Evolutionary conservation across 257 asterid species (phyloP), one percentile per base, ranked within the genome.

Genomic region (Plantago major): DNA sequence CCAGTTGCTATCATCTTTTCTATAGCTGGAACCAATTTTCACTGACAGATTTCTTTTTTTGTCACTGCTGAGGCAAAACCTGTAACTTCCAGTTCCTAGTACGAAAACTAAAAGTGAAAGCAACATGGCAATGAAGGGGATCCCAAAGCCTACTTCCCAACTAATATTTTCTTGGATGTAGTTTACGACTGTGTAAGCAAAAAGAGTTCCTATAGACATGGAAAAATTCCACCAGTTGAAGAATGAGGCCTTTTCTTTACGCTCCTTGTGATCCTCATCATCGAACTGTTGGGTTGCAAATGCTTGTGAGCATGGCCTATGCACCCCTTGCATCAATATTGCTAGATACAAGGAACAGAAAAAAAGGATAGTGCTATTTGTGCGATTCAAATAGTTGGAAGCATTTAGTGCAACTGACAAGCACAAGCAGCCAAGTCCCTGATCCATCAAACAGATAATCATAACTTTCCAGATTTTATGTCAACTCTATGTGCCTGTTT

Each of bases 271-370:
- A 13, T 57, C 28, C 15, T 12, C 30, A 7, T 57, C 47, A 40
- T 68, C 73, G 52, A 60, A 68, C 46, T 68, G 73, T 44, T 68
- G 67, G 6, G 67, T 67, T 52, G 67, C 73, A 60, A 68, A 68
- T 26, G 73, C 73, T 50, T 68, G 73, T 7, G 15, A 12, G 42
- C 50, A 58, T 15, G 63, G 63, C 9, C 38, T 42, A 43, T 42
- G 51, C 11, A 67, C 73, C 5, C 73, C 73, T 68, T 68, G 73
- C 10, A 62, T 67, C 3, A 51, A 15, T 51, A 67, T 67, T 33
- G 60, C 54, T 53, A 68, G 42, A 47, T 68, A 68, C 40, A 68
- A 38, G 0, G 73, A 43, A 49, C 60, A 68, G 73, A 68, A 67
- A 53, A 67, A 60, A 22, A 45, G 10, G 2, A 52, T 52, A n/a